Percentiles rank a stretch among this genome's conserved stretches.
Evolutionary conservation across 225 moss, liverwort and hornwort genomes (phyloP).

Genomic region (Sphagnum contortum): DNA sequence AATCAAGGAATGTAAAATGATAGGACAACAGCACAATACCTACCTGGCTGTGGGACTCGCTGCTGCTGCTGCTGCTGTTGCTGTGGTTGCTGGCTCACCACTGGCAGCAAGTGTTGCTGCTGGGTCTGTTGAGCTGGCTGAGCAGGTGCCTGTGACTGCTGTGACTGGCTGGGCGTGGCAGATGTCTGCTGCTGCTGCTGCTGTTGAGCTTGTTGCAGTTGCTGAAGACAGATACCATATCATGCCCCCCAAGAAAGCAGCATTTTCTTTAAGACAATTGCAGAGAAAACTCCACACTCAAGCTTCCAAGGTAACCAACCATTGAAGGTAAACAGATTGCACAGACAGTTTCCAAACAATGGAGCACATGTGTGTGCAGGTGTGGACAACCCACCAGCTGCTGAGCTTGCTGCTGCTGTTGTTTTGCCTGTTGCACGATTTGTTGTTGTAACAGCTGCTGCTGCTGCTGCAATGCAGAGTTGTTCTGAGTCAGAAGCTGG

Average conservation of each 20-base stretch:
- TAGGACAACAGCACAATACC: not conserved
- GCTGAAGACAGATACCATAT: not conserved
- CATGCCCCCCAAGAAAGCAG: not conserved
- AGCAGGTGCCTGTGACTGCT: conserved; percentile 34
- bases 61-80: conserved; percentile 15
- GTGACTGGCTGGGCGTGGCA: conserved; percentile 54
- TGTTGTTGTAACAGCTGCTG: conserved; percentile 16
- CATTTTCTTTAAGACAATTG: not conserved
- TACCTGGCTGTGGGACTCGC: conserved; percentile 47
- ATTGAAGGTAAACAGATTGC: too few species aligned
- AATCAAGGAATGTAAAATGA: too few species aligned
- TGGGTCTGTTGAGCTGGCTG: conserved; percentile 35
- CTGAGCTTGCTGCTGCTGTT: conserved; percentile 44
- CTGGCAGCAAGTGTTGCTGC: conserved; percentile 17
- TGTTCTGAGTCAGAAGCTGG: conserved; percentile 38
- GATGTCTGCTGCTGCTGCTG: conserved; percentile 28
- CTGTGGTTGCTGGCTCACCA: conserved; percentile 23
- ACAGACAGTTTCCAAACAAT: too few species aligned
- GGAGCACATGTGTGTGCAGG: too few species aligned
- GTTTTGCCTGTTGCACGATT: conserved; percentile 40
- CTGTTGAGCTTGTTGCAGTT: conserved; percentile 7
- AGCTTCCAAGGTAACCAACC: too few species aligned
- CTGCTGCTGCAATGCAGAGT: conserved; percentile 37
- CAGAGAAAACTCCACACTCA: too few species aligned
- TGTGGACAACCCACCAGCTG: conserved; percentile 30